Conservation (phyloP, 2,329 filamentous ascomycete species). For the Colletotrichum neosansevieriae region DNA sequence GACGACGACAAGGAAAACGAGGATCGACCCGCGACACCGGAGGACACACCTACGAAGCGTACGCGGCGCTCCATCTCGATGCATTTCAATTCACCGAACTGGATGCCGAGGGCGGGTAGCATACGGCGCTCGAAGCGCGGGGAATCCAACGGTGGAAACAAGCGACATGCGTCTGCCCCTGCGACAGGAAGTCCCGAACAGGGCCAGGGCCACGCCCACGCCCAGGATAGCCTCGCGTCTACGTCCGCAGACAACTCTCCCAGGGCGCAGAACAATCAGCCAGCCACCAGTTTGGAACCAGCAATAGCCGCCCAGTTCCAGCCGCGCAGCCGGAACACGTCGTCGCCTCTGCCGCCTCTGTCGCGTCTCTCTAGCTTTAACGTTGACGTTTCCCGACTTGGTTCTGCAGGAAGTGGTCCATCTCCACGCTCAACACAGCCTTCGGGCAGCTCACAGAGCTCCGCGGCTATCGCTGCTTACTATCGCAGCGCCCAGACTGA, state of each 20-base stretch:
- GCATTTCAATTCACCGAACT: conserved; percentile 69
- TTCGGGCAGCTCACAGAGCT: conserved; percentile 57
- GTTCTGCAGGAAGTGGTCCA: conserved; percentile 56
- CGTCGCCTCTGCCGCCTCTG: conserved; percentile 68
- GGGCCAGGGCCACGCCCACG: conserved; percentile 42
- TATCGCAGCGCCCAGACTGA: conserved; percentile 56
- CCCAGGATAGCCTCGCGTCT: conserved; percentile 45
- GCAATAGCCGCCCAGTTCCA: conserved; percentile 47
- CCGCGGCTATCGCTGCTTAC: conserved; percentile 58
- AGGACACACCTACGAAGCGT: conserved; percentile 58
- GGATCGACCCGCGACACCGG: conserved; percentile 45
- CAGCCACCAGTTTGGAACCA: conserved; percentile 45
- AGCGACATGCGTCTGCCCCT: conserved; percentile 68
- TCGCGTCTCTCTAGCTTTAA: conserved; percentile 67
- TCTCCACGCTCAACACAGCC: conserved; percentile 56
- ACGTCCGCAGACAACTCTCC: conserved; percentile 38
- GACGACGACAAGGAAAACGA: conserved; percentile 21
- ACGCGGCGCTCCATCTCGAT: conserved; percentile 69
- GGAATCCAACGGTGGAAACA: conserved; percentile 55
- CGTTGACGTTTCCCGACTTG: conserved; percentile 63
- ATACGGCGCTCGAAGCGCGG: conserved; percentile 67
- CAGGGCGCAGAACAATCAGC: conserved; percentile 46
- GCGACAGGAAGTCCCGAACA: conserved; percentile 48
- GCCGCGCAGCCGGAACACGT: conserved; percentile 58
- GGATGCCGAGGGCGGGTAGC: conserved; percentile 69